Base-by-base conservation (phyloP, 371 early-diverging fungal species). In the Vairimorpha ceranae region DNA sequence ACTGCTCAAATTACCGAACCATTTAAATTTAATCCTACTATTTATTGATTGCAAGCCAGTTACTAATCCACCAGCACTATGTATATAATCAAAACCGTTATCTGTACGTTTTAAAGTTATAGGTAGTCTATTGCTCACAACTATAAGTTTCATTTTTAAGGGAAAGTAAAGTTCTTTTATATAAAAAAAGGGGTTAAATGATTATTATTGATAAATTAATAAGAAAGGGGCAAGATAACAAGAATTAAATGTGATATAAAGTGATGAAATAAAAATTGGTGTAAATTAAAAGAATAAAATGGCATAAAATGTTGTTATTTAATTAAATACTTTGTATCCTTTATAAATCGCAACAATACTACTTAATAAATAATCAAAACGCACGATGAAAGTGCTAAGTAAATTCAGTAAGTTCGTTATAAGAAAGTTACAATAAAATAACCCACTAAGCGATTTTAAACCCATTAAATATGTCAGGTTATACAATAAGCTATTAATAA, bases 101-200 rank as follows among this genome's bases (percentile, higher is more conserved):
- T 88, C 87, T 33, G 45, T 70, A 77, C 89, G 88, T 52, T 87
- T 89, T 60, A 97, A 89, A 12, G 96, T 94, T 72, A 99, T 89
- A 46, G 99, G 99, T 32, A 99, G 86, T 41, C 99, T 87, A 86
- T 99, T 98, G n/a, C 95, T 94, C 0, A 97, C 92, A n/a, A 98
- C 93, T 32, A 97, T 86, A 25, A 99, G 86, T 74, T 67, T 76
- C 80, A 80, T 80, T 27, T 41, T 12, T 15, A 33, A 66, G n/a
- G 1, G 21, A 17, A 17, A 0, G 12, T 38, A 41, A n/a, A 8
- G 14, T 10, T 23, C 58, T 51, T 69, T 69, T 69, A 69, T 52
- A 30, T 35, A 30, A 21, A 41, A 41, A 59, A 38, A 58, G 25
- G 19, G 60, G 38, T 58, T 41, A 54, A 29, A 67, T 27, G 67